Evolutionary conservation across 106 monocot genomes (phyloP).

Genomic region (Alisma plantagoaquatica): DNA sequence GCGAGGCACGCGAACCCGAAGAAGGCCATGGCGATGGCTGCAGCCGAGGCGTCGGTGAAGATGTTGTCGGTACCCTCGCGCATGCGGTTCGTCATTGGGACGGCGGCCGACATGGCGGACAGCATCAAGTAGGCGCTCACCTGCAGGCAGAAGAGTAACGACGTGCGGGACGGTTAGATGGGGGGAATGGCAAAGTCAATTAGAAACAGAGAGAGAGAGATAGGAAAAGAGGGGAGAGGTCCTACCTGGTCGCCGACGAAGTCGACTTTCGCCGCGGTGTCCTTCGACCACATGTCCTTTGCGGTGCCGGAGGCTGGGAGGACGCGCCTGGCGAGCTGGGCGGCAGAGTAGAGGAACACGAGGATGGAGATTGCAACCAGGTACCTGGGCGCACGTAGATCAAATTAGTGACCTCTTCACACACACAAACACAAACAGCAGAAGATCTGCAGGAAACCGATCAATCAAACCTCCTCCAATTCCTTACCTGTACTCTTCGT

Average conservation of each 20-base stretch:
- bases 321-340: slow-evolving; percentile 31
- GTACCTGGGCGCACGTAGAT: slow-evolving; percentile 30
- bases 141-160: slow-evolving; percentile 6
- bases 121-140: slow-evolving; percentile 63
- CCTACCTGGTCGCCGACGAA: slow-evolving; percentile 81
- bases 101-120: slow-evolving; percentile 65
- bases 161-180: not conserved
- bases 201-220: not conserved
- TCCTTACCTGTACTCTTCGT: slow-evolving; percentile 71
- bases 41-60: slow-evolving; percentile 62
- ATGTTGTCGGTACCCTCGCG: slow-evolving; percentile 46
- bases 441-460: too few species aligned
- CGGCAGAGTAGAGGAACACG: slow-evolving; percentile 45
- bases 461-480: too few species aligned
- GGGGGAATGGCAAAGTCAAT: too few species aligned
- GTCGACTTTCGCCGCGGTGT: slow-evolving; percentile 22
- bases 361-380: slow-evolving; percentile 39
- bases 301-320: slow-evolving; percentile 21
- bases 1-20: slow-evolving; percentile 53
- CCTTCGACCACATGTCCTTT: slow-evolving; percentile 23
- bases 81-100: slow-evolving; percentile 69
- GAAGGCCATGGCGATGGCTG: slow-evolving; percentile 83
- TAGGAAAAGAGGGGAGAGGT: too few species aligned
- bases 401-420: not conserved
- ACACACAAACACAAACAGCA: too few species aligned